These are phyloP conservation scores for Fusarium domesticum DNA, from an alignment of 2,329 filamentous ascomycete species.

Conservation along the genomic window DNA sequence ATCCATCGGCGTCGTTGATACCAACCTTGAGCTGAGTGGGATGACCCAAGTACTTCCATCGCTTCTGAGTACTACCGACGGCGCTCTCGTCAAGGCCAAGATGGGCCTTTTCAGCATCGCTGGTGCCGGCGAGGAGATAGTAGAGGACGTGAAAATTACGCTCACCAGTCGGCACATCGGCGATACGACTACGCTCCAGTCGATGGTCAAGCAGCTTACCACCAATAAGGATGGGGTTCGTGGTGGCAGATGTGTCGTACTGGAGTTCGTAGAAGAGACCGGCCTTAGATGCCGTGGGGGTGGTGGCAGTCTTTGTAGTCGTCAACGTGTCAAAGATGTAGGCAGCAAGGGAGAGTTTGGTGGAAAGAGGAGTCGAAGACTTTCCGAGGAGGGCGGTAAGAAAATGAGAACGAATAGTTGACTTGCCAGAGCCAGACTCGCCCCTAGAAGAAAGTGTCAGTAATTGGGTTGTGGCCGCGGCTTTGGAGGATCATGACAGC, in stretches of 20 bases:
- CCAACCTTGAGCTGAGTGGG: slow-evolving; percentile 96
- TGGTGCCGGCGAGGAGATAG: slow-evolving; percentile 91
- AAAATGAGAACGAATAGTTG: slow-evolving; percentile 85
- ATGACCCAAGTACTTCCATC: slow-evolving; percentile 95
- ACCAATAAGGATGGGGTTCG: slow-evolving; percentile 84
- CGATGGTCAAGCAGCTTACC: slow-evolving; percentile 93
- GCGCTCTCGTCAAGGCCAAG: slow-evolving; percentile 58
- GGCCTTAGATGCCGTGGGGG: slow-evolving; percentile 91
- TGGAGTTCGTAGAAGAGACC: slow-evolving; percentile 95
- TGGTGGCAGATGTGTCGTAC: slow-evolving; percentile 84
- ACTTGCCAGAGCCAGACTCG: slow-evolving; percentile 95
- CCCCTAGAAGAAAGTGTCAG: slow-evolving; percentile 56
- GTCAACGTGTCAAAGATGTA: slow-evolving; percentile 96
- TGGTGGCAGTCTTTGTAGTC: slow-evolving; percentile 94
- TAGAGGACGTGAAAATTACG: slow-evolving; percentile 96
- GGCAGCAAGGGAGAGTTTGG: slow-evolving; percentile 86
- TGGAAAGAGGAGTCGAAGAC: slow-evolving; percentile 87
- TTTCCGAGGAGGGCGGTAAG: slow-evolving; percentile 82
- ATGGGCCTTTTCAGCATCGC: slow-evolving; percentile 83
- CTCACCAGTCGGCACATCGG: slow-evolving; percentile 90
- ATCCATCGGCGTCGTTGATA: slow-evolving; percentile 92
- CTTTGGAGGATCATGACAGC: no score
- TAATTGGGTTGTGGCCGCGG: slow-evolving; percentile 3
- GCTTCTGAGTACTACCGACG: slow-evolving; percentile 60
- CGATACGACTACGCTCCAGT: slow-evolving; percentile 85